These are phyloP conservation scores for Cantharellus cinnabarinus DNA, from an alignment of 768 basidiomycete genomes.

Conservation along the genomic window DNA sequence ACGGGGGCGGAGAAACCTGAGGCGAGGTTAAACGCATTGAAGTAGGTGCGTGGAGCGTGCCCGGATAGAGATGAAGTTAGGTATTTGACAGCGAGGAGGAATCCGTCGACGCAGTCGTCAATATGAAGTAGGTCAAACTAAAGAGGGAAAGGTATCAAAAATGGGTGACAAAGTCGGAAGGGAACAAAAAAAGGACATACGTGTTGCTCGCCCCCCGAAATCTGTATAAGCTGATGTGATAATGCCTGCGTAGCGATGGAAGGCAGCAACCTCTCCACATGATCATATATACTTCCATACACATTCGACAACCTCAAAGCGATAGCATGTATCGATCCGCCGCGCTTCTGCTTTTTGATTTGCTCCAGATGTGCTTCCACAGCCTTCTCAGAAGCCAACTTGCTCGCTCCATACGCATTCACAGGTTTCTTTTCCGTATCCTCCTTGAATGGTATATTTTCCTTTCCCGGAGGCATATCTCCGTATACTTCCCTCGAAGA, in stretches of 20 bases:
- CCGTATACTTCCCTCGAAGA: slow-evolving; percentile 15
- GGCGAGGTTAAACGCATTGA: too few relatives aligned
- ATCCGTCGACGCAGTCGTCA: too few relatives aligned
- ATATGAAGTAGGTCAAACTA: too few relatives aligned
- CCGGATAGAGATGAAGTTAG: too few relatives aligned
- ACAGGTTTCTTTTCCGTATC: slow-evolving; percentile 8
- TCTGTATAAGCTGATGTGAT: too few relatives aligned
- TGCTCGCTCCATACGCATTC: slow-evolving; percentile 14
- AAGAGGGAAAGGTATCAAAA: too few relatives aligned
- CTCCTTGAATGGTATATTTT: background rate
- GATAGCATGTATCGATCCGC: slow-evolving; percentile 4
- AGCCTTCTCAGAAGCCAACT: slow-evolving; percentile 11
- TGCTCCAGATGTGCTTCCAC: slow-evolving; percentile 6
- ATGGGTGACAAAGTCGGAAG: too few relatives aligned
- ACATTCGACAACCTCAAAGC: slow-evolving; percentile 15
- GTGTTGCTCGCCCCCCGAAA: too few relatives aligned
- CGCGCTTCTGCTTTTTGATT: background rate
- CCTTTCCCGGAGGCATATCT: background rate
- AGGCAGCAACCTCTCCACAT: slow-evolving; percentile 8
- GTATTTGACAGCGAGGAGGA: too few relatives aligned
- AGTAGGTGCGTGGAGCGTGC: too few relatives aligned
- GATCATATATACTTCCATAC: slow-evolving; percentile 14
- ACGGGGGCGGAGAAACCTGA: slow-evolving; percentile 6
- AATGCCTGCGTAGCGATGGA: too few relatives aligned
- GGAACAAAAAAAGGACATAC: too few relatives aligned